Evolutionary conservation across 2,329 filamentous ascomycete species (phyloP).

Genomic region (Myriosclerotinia curreyana): DNA sequence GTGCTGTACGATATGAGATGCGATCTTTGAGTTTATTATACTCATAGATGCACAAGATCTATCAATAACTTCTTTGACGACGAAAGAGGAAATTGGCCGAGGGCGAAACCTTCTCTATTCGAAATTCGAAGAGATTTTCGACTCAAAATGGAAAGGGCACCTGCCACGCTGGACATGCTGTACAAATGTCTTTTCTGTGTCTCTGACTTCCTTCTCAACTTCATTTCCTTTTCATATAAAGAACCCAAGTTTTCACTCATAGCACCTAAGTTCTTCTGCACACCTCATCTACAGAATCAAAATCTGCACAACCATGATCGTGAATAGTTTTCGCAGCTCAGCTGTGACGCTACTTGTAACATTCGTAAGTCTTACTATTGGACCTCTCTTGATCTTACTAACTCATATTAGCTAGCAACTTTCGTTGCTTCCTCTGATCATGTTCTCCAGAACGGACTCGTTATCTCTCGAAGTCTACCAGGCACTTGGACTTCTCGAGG

Average conservation of each 20-base stretch:
- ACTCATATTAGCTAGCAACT: not conserved
- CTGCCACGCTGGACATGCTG: not conserved
- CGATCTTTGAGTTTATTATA: not conserved
- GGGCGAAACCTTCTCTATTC: not conserved
- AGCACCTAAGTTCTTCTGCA: not conserved
- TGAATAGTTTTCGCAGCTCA: not conserved
- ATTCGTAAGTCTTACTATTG: not conserved
- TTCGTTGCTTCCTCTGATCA: constrained; percentile 1
- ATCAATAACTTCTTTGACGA: not conserved
- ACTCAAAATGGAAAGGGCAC: not conserved
- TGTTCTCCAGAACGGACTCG: not conserved
- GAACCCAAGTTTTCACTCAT: not conserved
- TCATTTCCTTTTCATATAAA: not conserved
- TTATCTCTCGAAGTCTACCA: constrained; percentile 25
- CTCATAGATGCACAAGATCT: not conserved
- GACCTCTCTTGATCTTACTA: not conserved
- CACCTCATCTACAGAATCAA: no score
- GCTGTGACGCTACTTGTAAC: not conserved
- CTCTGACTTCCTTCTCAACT: not conserved
- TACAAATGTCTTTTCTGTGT: not conserved
- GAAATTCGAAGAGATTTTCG: not conserved
- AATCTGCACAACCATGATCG: not conserved
- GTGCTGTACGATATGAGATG: not conserved
- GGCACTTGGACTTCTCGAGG: constrained; percentile 33
- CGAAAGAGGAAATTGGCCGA: not conserved